Conservation (phyloP, 2,329 filamentous ascomycete genomes). For the Cryphonectria radicalis region DNA sequence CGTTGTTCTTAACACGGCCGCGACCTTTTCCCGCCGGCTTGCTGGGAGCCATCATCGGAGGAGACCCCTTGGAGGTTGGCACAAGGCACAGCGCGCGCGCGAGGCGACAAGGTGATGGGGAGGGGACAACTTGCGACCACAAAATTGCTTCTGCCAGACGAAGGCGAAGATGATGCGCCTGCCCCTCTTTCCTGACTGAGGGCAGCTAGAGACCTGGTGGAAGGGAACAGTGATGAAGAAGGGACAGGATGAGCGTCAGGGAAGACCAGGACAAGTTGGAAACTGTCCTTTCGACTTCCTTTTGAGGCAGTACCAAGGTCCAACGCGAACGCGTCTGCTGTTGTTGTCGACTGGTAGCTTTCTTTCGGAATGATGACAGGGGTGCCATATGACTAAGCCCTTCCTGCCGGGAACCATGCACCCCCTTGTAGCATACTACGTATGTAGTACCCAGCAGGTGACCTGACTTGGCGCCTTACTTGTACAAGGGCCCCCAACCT, state of each 20-base stretch:
- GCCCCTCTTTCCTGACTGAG: neutral
- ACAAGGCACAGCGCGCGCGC: neutral
- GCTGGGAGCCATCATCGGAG: slow-evolving; percentile 23
- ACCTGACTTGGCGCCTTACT: neutral
- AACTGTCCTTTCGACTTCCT: neutral
- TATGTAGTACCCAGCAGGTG: neutral
- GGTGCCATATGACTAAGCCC: neutral
- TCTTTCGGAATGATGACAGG: neutral
- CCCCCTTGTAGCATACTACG: too few relatives aligned
- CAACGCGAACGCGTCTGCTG: slow-evolving; percentile 4
- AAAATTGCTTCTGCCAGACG: neutral
- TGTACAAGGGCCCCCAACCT: neutral
- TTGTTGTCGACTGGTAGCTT: neutral
- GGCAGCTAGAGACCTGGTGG: neutral
- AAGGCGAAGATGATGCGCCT: neutral
- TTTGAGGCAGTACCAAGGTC: neutral
- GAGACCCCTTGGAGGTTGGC: neutral
- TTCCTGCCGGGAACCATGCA: neutral
- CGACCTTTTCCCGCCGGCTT: slow-evolving; percentile 25
- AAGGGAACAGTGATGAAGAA: neutral
- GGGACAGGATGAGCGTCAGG: neutral
- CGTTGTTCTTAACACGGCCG: slow-evolving; percentile 25
- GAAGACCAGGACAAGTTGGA: neutral
- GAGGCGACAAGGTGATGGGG: neutral
- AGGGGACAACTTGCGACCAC: neutral